A percentile compares a stretch with the other conserved stretches of the same genome.
phyloP scores from a whole-genome alignment of 345 rosid species.

The Citrus sp. region DNA sequence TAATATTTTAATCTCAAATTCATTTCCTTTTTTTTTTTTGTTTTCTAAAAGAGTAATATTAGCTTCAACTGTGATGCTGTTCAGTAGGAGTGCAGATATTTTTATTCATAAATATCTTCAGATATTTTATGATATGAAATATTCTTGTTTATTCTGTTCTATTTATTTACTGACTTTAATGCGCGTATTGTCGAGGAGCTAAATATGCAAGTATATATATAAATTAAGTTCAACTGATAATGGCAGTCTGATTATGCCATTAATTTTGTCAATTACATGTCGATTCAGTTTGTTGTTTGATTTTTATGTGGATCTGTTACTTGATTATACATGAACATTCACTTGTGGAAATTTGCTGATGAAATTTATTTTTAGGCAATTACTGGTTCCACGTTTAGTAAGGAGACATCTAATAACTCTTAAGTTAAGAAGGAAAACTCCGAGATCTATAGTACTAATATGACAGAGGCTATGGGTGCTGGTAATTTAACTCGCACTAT shows the following conservation, averaged over 20 bases:
- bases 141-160: background rate
- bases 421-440: constrained; percentile 57
- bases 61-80: background rate
- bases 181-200: background rate
- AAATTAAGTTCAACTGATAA: background rate
- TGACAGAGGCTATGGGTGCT: constrained; percentile 99
- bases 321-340: background rate
- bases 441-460: constrained; percentile 66
- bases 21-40: too few relatives aligned
- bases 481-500: constrained; percentile 39
- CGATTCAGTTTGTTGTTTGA: background rate
- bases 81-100: background rate
- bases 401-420: constrained; percentile 39
- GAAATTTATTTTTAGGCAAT: constrained; percentile 42
- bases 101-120: background rate
- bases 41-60: background rate
- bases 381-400: constrained; percentile 59
- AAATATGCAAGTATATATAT: background rate
- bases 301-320: background rate
- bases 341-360: background rate
- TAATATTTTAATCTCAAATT: too few relatives aligned
- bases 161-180: background rate
- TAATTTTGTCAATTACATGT: background rate
- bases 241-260: background rate
- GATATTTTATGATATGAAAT: background rate